Evolutionary conservation across 1,139 yeast genomes (phyloP).

Genomic region (Nakaseomyces bracarensis): DNA sequence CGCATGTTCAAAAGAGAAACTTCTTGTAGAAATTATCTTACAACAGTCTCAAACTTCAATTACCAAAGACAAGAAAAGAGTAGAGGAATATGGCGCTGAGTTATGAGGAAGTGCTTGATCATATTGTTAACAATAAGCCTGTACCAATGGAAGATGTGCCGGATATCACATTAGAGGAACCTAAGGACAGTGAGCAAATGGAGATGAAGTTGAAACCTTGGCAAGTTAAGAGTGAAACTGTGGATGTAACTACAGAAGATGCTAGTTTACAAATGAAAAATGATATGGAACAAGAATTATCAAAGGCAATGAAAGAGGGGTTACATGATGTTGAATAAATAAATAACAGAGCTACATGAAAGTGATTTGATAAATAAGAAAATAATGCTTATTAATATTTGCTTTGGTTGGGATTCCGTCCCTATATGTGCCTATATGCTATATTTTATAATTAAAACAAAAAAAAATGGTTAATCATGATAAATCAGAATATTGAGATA

Average conservation of each 20-base stretch:
- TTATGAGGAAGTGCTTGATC: slow-evolving; percentile 27
- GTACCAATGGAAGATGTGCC: slow-evolving; percentile 26
- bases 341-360: neutral
- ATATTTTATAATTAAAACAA: too few relatives aligned
- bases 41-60: too few relatives aligned
- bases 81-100: slow-evolving; percentile 11
- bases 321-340: slow-evolving; percentile 1
- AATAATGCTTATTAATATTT: too few relatives aligned
- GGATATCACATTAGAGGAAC: slow-evolving; percentile 18
- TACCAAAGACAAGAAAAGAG: neutral
- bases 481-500: too few relatives aligned
- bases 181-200: slow-evolving; percentile 5
- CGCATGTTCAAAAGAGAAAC: too few relatives aligned
- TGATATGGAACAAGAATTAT: slow-evolving; percentile 1
- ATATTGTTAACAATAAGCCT: slow-evolving; percentile 23
- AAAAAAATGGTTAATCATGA: too few relatives aligned
- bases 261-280: neutral
- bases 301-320: neutral
- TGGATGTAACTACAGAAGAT: neutral
- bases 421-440: too few relatives aligned
- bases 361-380: too few relatives aligned
- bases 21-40: too few relatives aligned
- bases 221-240: neutral
- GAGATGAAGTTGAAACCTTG: slow-evolving; percentile 1
- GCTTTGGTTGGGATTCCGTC: neutral